A percentile compares a stretch with the other conserved stretches of the same genome.
Conservation (phyloP, 2,329 filamentous ascomycete genomes). For the Sclerotinia sclerotiorum region DNA sequence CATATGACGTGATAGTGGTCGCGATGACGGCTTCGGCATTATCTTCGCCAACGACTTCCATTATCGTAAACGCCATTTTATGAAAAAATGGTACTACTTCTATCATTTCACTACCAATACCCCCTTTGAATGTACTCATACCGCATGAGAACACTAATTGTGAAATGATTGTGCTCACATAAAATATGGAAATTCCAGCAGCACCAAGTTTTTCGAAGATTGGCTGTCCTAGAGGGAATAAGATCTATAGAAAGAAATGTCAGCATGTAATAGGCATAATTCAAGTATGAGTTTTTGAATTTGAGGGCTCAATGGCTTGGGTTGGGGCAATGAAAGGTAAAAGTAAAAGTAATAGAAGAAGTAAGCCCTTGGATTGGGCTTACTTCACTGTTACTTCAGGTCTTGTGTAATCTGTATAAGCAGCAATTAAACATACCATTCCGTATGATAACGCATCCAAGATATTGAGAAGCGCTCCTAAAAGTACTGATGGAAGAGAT, state of each 20-base stretch:
- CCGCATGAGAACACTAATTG: constrained; percentile 84
- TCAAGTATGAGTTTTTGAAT: background rate
- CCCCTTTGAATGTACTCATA: constrained; percentile 85
- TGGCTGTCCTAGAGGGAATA: constrained; percentile 86
- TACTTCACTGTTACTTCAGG: background rate
- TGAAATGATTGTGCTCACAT: constrained; percentile 93
- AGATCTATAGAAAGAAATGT: constrained; percentile 53
- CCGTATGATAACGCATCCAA: constrained; percentile 94
- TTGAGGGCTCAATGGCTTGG: background rate
- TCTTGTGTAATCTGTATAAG: background rate
- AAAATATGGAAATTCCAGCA: constrained; percentile 97
- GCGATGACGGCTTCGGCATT: constrained; percentile 85
- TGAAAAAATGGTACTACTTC: constrained; percentile 99
- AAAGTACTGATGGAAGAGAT: constrained; percentile 79
- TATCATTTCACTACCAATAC: constrained; percentile 95
- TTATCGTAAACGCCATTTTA: constrained; percentile 92
- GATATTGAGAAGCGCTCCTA: constrained; percentile 87
- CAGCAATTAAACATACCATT: constrained; percentile 40
- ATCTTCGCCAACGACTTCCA: constrained; percentile 72
- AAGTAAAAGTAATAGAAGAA: background rate
- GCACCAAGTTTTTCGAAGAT: constrained; percentile 84
- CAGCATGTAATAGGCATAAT: constrained; percentile 55
- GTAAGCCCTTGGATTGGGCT: background rate
- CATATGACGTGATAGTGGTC: constrained; percentile 90
- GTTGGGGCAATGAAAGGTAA: background rate